These are phyloP conservation scores for Skeletonema tropicum DNA, from an alignment of 108 stramenopile species.

Conservation along the genomic window DNA sequence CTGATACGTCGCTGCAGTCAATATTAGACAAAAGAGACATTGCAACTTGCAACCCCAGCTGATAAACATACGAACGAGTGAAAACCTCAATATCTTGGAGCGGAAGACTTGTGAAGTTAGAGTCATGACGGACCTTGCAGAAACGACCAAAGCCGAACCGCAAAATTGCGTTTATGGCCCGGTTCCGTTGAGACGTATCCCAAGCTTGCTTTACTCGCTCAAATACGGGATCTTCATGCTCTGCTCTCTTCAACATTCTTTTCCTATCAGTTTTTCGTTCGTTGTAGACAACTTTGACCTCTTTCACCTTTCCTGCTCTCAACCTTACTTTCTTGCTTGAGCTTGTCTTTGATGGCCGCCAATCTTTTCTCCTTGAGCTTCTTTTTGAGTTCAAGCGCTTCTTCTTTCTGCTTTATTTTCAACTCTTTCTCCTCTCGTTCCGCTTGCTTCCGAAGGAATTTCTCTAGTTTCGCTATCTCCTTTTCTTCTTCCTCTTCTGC, in stretches of 20 bases:
- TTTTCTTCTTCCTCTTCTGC: conserved; percentile 77
- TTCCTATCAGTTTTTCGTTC: conserved; percentile 61
- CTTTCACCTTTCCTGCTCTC: conserved; percentile 39
- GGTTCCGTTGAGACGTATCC: conserved; percentile 78
- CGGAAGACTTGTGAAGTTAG: conserved; percentile 78
- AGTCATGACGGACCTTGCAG: conserved; percentile 78
- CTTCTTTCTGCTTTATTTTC: conserved; percentile 49
- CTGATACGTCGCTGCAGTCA: conserved; percentile 34
- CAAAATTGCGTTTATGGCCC: conserved; percentile 66
- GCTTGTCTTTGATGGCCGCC: conserved; percentile 20
- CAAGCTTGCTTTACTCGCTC: conserved; percentile 86
- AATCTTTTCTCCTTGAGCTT: conserved; percentile 31
- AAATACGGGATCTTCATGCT: conserved; percentile 76
- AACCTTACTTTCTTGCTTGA: conserved; percentile 25
- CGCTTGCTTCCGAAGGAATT: conserved; percentile 50
- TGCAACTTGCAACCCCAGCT: conserved; percentile 76
- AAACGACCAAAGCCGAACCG: conserved; percentile 84
- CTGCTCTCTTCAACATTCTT: conserved; percentile 58
- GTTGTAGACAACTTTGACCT: conserved; percentile 56
- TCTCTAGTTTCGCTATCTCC: conserved; percentile 65
- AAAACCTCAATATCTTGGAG: conserved; percentile 84
- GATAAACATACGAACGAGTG: conserved; percentile 70
- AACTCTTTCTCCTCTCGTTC: conserved; percentile 65
- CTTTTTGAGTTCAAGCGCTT: conserved; percentile 26
- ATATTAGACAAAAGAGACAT: conserved; percentile 53